A percentile compares a stretch with the other conserved stretches of the same genome.
phyloP scores from a whole-genome alignment of 805 yeast species.

The Starmerella potacharoeniae region DNA sequence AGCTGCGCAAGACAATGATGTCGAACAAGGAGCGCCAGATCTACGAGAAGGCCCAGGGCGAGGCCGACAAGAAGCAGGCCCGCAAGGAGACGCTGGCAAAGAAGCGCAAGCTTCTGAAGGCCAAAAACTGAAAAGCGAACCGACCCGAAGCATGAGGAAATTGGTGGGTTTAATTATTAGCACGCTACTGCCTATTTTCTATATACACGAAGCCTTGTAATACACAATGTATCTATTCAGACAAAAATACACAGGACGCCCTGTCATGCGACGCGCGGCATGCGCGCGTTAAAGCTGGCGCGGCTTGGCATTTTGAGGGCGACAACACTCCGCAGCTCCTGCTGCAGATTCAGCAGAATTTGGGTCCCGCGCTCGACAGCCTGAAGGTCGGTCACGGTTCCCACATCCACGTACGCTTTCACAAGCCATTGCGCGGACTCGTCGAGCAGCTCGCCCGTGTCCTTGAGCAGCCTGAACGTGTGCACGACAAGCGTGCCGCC shows the following conservation, averaged over 20 bases:
- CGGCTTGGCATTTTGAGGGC: conserved; percentile 67
- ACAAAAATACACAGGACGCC: not conserved
- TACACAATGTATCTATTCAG: not conserved
- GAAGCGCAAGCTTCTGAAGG: conserved; percentile 39
- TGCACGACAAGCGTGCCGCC: conserved; percentile 44
- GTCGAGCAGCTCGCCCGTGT: conserved; percentile 23
- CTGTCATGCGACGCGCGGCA: conserved; percentile 25
- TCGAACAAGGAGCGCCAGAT: conserved; percentile 87
- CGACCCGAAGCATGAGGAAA: not conserved
- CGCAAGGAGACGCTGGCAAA: conserved; percentile 63
- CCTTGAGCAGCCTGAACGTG: conserved; percentile 36
- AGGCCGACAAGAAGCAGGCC: conserved; percentile 68
- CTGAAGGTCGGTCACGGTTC: conserved; percentile 63
- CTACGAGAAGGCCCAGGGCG: conserved; percentile 90
- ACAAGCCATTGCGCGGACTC: conserved; percentile 30
- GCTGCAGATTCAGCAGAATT: conserved; percentile 50
- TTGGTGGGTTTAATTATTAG: not conserved
- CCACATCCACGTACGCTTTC: conserved; percentile 59
- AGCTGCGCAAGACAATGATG: conserved; percentile 94
- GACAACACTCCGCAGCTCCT: conserved; percentile 55
- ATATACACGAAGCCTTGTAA: not conserved
- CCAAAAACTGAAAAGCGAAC: conserved; percentile 3
- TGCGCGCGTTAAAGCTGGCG: conserved; percentile 67
- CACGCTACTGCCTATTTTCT: not conserved
- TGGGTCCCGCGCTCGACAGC: conserved; percentile 53